phyloP scores from a whole-genome alignment of 1,284 basidiomycete genomes.

The Papiliotrema flavescens region DNA sequence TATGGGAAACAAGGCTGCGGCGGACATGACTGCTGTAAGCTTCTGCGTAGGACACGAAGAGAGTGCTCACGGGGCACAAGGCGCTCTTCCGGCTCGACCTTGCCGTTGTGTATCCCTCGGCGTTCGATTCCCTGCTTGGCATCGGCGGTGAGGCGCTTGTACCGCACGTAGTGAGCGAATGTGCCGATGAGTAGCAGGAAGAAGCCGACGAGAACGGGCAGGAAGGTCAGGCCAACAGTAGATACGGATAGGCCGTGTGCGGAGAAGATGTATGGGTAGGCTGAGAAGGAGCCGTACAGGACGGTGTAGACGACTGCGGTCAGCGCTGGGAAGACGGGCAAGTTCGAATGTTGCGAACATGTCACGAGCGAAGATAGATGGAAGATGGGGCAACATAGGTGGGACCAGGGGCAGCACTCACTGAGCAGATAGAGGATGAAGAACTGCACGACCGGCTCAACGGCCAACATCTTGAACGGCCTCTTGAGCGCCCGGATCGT shows the following conservation, averaged over 20 bases:
- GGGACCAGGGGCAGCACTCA: slow-evolving; percentile 9
- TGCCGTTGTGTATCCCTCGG: slow-evolving; percentile 19
- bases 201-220: slow-evolving; percentile 56
- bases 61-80: slow-evolving; percentile 21
- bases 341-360: too few species aligned
- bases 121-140: slow-evolving; percentile 17
- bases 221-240: slow-evolving; percentile 60
- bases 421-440: slow-evolving; percentile 23
- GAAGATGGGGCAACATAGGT: too few species aligned
- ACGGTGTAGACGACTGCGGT: slow-evolving; percentile 29
- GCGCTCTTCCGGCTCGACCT: slow-evolving; percentile 28
- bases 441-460: slow-evolving; percentile 24
- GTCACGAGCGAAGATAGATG: too few species aligned
- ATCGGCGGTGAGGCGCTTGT: slow-evolving; percentile 15
- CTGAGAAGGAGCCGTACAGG: slow-evolving; percentile 62
- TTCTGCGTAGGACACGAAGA: too few species aligned
- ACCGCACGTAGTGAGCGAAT: slow-evolving; percentile 18
- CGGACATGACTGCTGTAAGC: slow-evolving; percentile 16
- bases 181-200: slow-evolving; percentile 14
- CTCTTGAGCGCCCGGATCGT: slow-evolving; percentile 18
- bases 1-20: slow-evolving; percentile 16
- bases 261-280: slow-evolving; percentile 55
- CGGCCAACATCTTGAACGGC: slow-evolving; percentile 23
- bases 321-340: too few species aligned
- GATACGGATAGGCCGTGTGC: slow-evolving; percentile 37